Evolutionary conservation across 768 basidiomycete species (phyloP).

Genomic region (Tylopilus sp.): DNA sequence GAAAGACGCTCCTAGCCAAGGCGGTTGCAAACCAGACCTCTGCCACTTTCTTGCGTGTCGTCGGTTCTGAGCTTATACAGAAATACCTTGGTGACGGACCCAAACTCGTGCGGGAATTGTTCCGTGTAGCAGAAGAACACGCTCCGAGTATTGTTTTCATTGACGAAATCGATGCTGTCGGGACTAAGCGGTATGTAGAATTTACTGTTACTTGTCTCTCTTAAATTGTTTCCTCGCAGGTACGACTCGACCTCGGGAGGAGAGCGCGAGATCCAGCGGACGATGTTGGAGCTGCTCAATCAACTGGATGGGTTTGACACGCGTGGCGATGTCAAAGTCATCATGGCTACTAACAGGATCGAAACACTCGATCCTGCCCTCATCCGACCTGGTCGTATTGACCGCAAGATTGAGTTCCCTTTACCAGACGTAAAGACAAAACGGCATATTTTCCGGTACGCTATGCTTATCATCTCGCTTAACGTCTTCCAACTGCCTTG

Average conservation of each 20-base stretch:
- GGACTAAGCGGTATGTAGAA: conserved; percentile 85
- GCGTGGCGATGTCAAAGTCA: conserved; percentile 98
- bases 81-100: conserved; percentile 99
- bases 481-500: conserved; percentile 4
- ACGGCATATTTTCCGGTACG: conserved; percentile 92
- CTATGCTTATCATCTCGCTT: not conserved
- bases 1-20: conserved; percentile 96
- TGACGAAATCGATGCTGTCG: conserved; percentile 98
- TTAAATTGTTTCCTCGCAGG: conserved; percentile 38
- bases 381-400: conserved; percentile 97
- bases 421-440: conserved; percentile 98
- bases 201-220: not conserved
- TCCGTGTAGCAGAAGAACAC: conserved; percentile 95
- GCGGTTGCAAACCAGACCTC: conserved; percentile 98
- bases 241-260: conserved; percentile 99
- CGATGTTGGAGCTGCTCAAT: conserved; percentile 97
- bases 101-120: conserved; percentile 95
- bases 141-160: conserved; percentile 99
- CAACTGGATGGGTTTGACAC: conserved; percentile 99
- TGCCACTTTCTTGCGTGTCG: conserved; percentile 95
- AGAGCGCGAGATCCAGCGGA: conserved; percentile 98
- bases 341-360: conserved; percentile 99
- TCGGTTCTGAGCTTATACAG: conserved; percentile 97
- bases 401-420: conserved; percentile 98
- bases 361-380: conserved; percentile 97